phyloP scores from a whole-genome alignment of 805 yeast genomes.

The Metschnikowia gruessii region DNA sequence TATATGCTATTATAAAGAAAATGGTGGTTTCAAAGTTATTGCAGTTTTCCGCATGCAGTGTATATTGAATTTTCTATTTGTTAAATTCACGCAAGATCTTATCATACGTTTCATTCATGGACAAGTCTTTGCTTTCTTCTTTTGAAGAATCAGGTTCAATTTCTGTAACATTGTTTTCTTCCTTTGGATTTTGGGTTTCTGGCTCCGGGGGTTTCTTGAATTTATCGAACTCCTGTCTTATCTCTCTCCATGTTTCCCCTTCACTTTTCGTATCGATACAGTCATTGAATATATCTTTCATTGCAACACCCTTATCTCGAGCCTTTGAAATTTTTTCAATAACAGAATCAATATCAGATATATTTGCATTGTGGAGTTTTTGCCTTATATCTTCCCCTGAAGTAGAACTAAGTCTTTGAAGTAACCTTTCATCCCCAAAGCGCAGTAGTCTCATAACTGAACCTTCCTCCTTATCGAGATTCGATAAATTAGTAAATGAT shows the following conservation, averaged over 20 bases:
- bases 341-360: constrained; percentile 34
- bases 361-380: constrained; percentile 30
- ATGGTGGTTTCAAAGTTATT: no score
- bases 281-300: constrained; percentile 24
- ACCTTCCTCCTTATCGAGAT: constrained; percentile 42
- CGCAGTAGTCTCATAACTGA: constrained; percentile 36
- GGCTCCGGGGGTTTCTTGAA: no score
- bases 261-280: background rate
- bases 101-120: constrained; percentile 23
- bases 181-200: no score
- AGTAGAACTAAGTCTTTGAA: constrained; percentile 17
- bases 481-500: constrained; percentile 29
- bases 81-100: constrained; percentile 19
- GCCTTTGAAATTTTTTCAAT: constrained; percentile 32
- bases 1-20: no score
- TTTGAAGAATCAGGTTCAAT: no score
- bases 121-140: constrained; percentile 7
- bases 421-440: constrained; percentile 15
- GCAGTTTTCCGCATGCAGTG: background rate
- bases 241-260: background rate
- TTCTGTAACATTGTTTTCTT: no score
- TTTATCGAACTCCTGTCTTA: no score
- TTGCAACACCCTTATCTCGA: constrained; percentile 31
- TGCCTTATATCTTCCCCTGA: constrained; percentile 41
- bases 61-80: constrained; percentile 1